These are phyloP conservation scores for Fraxinus albicans DNA, from an alignment of 305 asterid genomes.

Conservation along the genomic window DNA sequence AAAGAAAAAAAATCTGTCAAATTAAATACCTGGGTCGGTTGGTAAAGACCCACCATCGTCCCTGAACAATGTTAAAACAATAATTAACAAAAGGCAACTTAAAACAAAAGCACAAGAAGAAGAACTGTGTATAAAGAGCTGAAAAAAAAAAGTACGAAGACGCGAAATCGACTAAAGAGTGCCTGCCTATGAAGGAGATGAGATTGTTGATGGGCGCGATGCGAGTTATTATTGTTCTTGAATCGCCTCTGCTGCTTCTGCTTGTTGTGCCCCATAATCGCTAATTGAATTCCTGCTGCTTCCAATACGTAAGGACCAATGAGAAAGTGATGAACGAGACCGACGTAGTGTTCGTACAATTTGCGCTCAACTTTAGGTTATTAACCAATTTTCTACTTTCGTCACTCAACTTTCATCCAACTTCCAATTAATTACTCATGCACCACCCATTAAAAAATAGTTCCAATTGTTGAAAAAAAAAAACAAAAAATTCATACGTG, in stretches of 20 bases:
- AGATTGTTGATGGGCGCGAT: constrained; percentile 43
- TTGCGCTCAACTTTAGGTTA: neutral
- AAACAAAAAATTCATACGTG: neutral
- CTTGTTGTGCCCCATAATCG: constrained; percentile 63
- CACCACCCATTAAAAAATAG: neutral
- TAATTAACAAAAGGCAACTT: neutral
- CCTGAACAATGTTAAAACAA: constrained; percentile 35
- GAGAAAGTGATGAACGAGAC: neutral
- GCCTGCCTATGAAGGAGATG: constrained; percentile 37
- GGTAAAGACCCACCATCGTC: constrained; percentile 66
- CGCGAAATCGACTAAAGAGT: neutral
- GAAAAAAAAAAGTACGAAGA: neutral
- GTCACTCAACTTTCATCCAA: neutral
- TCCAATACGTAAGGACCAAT: neutral
- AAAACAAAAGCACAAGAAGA: neutral
- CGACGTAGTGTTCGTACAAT: neutral
- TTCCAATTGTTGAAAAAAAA: neutral
- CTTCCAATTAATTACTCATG: neutral
- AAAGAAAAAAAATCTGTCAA: neutral
- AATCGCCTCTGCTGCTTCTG: constrained; percentile 76
- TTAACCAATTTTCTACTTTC: neutral
- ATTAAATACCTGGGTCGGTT: constrained; percentile 48
- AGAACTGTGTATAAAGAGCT: neutral
- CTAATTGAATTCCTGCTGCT: neutral
- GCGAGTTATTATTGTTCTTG: constrained; percentile 52